Evolutionary conservation across 805 yeast genomes (phyloP).

Genomic region (Blastobotrys mokoenaii): DNA sequence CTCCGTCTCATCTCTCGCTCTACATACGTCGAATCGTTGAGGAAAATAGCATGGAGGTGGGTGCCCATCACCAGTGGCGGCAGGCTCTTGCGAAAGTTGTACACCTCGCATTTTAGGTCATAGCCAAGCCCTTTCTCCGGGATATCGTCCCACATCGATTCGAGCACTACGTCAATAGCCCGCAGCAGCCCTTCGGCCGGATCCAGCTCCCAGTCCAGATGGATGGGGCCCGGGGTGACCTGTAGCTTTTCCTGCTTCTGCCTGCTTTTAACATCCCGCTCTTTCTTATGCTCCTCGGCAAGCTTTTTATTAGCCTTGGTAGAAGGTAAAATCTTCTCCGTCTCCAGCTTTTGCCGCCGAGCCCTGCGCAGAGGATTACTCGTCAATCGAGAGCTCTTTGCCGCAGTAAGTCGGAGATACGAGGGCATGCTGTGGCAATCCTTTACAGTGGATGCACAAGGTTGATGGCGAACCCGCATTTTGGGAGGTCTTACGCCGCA

Average conservation of each 20-base stretch:
- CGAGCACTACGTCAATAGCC: slow-evolving; percentile 20
- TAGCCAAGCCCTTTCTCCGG: slow-evolving; percentile 25
- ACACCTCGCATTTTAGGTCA: slow-evolving; percentile 20
- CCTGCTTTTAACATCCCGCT: slow-evolving; percentile 7
- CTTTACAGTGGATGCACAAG: too few relatives aligned
- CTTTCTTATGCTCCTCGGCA: slow-evolving; percentile 19
- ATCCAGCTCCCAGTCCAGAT: slow-evolving; percentile 14
- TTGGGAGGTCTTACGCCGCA: too few relatives aligned
- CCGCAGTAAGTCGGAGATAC: slow-evolving; percentile 12
- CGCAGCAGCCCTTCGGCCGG: slow-evolving; percentile 13
- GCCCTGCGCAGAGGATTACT: neutral
- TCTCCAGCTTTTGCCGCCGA: too few relatives aligned
- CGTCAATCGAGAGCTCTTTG: slow-evolving; percentile 7
- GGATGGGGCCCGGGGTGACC: slow-evolving; percentile 12
- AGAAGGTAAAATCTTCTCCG: too few relatives aligned
- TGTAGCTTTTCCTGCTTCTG: slow-evolving; percentile 14
- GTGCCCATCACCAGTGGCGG: slow-evolving; percentile 27
- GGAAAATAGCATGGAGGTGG: slow-evolving; percentile 30
- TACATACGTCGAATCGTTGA: slow-evolving; percentile 28
- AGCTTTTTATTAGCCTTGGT: slow-evolving; percentile 4
- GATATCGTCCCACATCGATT: slow-evolving; percentile 25
- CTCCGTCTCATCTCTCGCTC: slow-evolving; percentile 27
- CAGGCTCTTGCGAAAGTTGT: slow-evolving; percentile 19
- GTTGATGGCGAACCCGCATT: too few relatives aligned
- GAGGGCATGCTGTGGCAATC: neutral